Evolutionary conservation across 352 stramenopile species (phyloP).

Genomic region (Globisporangium perplexum): DNA sequence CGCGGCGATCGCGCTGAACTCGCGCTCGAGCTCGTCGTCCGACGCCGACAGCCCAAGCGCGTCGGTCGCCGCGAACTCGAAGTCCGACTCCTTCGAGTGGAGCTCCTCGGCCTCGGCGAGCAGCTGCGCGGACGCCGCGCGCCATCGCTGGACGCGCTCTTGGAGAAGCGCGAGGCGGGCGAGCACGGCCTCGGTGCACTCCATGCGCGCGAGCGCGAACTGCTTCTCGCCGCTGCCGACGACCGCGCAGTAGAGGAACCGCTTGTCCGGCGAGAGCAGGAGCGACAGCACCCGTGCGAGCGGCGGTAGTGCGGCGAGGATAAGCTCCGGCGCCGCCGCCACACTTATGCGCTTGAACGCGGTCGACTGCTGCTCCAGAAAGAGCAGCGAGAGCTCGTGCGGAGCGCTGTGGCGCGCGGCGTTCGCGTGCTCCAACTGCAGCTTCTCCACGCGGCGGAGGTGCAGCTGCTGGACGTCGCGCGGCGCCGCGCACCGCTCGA

Average conservation of each 20-base stretch:
- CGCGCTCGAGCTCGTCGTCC: conserved; percentile 40
- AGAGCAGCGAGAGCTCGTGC: conserved; percentile 62
- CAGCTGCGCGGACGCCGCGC: conserved; percentile 25
- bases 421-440: conserved; percentile 30
- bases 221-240: conserved; percentile 30
- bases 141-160: conserved; percentile 31
- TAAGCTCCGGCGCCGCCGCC: conserved; percentile 25
- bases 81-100: conserved; percentile 26
- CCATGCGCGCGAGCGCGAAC: conserved; percentile 47
- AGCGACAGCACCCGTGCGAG: conserved; percentile 38
- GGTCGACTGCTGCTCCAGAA: conserved; percentile 59
- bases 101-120: conserved; percentile 35
- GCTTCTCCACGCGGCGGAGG: conserved; percentile 29
- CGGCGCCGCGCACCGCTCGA: conserved; percentile 28
- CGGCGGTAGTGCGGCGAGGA: conserved; percentile 34
- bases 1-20: conserved; percentile 44
- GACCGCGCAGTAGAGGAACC: conserved; percentile 54
- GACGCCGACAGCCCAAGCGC: conserved; percentile 2
- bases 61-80: conserved; percentile 26
- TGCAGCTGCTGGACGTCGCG: conserved; percentile 48
- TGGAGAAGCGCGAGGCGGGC: conserved; percentile 20
- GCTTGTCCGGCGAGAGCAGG: conserved; percentile 63
- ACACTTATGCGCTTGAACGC: conserved; percentile 58
- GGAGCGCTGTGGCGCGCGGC: conserved; percentile 43
- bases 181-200: conserved; percentile 38